Conservation (phyloP, 352 stramenopile species). For the Pythium monospermum region DNA sequence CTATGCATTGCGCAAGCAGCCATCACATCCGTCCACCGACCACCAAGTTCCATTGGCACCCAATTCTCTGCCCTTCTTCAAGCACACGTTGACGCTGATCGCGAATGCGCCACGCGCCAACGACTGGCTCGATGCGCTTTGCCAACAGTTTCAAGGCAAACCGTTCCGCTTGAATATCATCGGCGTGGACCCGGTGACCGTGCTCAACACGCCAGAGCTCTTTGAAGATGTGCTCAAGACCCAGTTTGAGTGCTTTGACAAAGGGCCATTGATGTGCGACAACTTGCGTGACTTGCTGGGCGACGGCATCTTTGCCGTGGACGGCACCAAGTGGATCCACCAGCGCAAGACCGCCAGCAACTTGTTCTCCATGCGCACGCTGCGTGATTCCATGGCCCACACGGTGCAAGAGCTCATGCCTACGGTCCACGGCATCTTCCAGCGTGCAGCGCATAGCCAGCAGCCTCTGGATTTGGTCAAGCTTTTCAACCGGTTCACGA, state of each 20-base stretch:
- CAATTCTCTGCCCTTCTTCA: constrained; percentile 7
- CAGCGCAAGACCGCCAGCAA: constrained; percentile 24
- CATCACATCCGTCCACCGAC: not conserved
- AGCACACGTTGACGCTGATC: constrained; percentile 13
- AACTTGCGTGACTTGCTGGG: constrained; percentile 15
- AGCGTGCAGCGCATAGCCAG: not conserved
- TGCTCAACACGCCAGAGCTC: constrained; percentile 17
- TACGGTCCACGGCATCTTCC: constrained; percentile 10
- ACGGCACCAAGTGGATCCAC: constrained; percentile 19
- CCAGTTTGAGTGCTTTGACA: constrained; percentile 23
- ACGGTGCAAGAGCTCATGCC: constrained; percentile 15
- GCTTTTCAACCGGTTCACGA: constrained; percentile 22
- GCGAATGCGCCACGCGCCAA: not conserved
- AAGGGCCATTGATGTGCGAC: constrained; percentile 12
- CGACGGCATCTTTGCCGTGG: constrained; percentile 22
- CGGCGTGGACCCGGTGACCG: not conserved
- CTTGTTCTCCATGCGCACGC: constrained; percentile 22
- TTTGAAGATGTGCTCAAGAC: constrained; percentile 28
- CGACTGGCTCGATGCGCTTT: constrained; percentile 13
- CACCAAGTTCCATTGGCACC: constrained; percentile 1
- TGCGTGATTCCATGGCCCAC: constrained; percentile 18
- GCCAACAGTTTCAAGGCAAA: constrained; percentile 4
- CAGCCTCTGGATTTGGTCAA: constrained; percentile 17
- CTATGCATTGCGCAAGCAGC: not conserved
- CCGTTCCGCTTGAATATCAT: constrained; percentile 18